Evolutionary conservation across 495 filamentous ascomycete species (phyloP).

Genomic region (Cladorrhinum samala): DNA sequence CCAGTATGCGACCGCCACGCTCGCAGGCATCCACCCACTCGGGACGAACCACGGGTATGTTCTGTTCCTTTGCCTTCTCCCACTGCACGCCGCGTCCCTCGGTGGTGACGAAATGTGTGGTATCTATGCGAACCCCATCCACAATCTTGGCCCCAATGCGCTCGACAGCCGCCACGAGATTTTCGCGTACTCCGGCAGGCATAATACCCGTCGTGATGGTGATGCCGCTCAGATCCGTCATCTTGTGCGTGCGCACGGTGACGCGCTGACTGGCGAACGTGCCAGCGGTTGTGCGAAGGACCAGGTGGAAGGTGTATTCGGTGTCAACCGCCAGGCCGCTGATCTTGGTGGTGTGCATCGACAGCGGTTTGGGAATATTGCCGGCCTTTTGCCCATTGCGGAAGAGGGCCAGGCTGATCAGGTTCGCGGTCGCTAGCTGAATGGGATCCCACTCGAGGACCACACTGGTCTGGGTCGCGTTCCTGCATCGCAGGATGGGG

Average conservation of each 20-base stretch:
- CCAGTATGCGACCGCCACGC: constrained; percentile 83
- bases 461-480: constrained; percentile 93
- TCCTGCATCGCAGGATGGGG: constrained; percentile 81
- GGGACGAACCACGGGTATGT: constrained; percentile 94
- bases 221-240: constrained; percentile 95
- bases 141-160: constrained; percentile 89
- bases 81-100: constrained; percentile 83
- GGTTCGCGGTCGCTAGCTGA: constrained; percentile 81
- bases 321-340: constrained; percentile 92
- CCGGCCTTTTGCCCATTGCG: constrained; percentile 95
- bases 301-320: constrained; percentile 90
- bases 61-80: constrained; percentile 97
- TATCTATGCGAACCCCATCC: constrained; percentile 90
- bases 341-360: constrained; percentile 91
- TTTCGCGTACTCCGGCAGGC: constrained; percentile 66
- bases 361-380: constrained; percentile 76
- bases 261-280: constrained; percentile 78
- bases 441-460: constrained; percentile 98
- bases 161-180: constrained; percentile 66
- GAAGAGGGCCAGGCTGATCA: constrained; percentile 82
- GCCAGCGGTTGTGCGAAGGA: constrained; percentile 86
- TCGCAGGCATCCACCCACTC: constrained; percentile 97
- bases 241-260: constrained; percentile 88
- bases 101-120: constrained; percentile 97
- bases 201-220: constrained; percentile 90